These are phyloP conservation scores for Diaporthe amygdali DNA, from an alignment of 2,329 filamentous ascomycete species.

Conservation along the genomic window DNA sequence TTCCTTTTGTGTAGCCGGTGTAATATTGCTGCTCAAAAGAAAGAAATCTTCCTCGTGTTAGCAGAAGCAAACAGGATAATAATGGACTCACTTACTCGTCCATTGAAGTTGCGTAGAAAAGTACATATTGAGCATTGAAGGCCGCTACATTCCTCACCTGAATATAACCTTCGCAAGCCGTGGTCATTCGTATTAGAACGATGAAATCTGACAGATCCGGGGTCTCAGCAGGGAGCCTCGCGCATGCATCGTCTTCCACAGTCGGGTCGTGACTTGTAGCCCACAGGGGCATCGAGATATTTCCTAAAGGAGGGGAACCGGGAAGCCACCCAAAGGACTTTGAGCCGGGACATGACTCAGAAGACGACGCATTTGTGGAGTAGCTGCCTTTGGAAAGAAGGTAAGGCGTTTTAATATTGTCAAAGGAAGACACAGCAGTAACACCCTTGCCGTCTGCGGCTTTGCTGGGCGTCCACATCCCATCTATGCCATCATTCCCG, in stretches of 20 bases:
- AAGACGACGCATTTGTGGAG: constrained; percentile 14
- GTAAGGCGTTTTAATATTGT: constrained; percentile 28
- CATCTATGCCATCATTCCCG: constrained; percentile 32
- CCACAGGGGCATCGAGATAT: constrained; percentile 31
- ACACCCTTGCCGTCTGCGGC: constrained; percentile 33
- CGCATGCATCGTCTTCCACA: constrained; percentile 40
- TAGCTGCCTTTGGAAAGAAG: constrained; percentile 28
- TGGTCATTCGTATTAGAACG: constrained; percentile 45
- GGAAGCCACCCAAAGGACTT: constrained; percentile 25
- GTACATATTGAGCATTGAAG: constrained; percentile 40
- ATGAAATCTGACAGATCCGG: constrained; percentile 46
- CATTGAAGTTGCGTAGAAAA: constrained; percentile 20
- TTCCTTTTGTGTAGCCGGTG: constrained; percentile 21
- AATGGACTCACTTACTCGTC: constrained; percentile 3
- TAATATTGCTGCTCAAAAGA: background rate
- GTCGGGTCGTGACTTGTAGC: constrained; percentile 37
- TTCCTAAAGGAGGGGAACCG: constrained; percentile 23
- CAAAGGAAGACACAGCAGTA: constrained; percentile 31
- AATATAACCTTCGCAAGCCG: constrained; percentile 28
- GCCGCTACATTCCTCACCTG: constrained; percentile 46
- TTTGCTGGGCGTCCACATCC: constrained; percentile 30
- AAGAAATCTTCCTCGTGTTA: background rate
- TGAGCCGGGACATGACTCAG: background rate
- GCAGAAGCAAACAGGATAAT: background rate
- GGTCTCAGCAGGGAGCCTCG: constrained; percentile 41